These are phyloP conservation scores for Colletotrichum trifolii DNA, from an alignment of 2,329 filamentous ascomycete genomes.

Conservation along the genomic window DNA sequence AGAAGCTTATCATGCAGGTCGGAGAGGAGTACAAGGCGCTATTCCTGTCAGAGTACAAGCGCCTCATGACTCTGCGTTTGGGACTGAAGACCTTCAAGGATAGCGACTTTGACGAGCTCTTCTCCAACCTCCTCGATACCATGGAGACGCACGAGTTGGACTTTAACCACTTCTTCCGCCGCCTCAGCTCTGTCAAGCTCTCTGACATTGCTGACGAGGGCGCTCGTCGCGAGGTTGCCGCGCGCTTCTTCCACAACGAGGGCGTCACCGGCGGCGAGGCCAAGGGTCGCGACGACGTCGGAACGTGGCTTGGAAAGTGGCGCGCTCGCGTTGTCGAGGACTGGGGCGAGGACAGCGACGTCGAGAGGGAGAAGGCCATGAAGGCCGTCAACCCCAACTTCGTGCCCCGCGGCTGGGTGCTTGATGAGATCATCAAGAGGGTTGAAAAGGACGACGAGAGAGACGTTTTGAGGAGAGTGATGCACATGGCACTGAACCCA, in stretches of 20 bases:
- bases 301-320: constrained; percentile 86
- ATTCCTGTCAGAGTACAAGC: constrained; percentile 90
- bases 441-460: constrained; percentile 88
- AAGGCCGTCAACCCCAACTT: constrained; percentile 93
- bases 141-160: constrained; percentile 87
- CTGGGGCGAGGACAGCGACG: constrained; percentile 73
- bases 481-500: constrained; percentile 85
- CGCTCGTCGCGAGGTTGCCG: constrained; percentile 71
- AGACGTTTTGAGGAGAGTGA: constrained; percentile 79
- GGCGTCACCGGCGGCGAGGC: constrained; percentile 72
- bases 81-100: constrained; percentile 78
- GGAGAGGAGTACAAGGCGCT: constrained; percentile 91
- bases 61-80: constrained; percentile 81
- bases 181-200: constrained; percentile 73
- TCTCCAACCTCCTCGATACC: constrained; percentile 83
- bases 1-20: constrained; percentile 81
- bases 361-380: constrained; percentile 78
- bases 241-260: constrained; percentile 83
- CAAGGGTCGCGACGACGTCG: constrained; percentile 74
- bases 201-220: constrained; percentile 73
- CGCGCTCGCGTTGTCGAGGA: constrained; percentile 77
- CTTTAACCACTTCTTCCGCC: constrained; percentile 94
- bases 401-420: constrained; percentile 87
- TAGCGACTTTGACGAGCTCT: constrained; percentile 82
- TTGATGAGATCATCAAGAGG: constrained; percentile 91